A percentile compares a stretch with the other conserved stretches of the same genome.
These are phyloP conservation scores for Conringia planisiliqua DNA, from an alignment of 345 rosid genomes.

Conservation along the genomic window DNA sequence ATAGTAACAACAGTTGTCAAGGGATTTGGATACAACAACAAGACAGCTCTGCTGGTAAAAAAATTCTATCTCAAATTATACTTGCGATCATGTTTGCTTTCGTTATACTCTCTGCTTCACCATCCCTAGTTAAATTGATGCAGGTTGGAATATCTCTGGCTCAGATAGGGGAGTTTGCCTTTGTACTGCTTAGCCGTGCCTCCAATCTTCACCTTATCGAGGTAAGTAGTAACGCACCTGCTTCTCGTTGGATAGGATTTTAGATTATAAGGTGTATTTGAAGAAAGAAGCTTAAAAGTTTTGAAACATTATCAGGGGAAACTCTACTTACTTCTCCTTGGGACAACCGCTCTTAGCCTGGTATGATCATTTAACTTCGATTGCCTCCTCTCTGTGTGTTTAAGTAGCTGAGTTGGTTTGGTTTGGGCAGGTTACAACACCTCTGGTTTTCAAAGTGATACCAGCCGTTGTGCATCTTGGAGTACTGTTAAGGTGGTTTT, in stretches of 20 bases:
- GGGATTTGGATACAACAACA: slow-evolving; percentile 87
- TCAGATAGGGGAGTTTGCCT: slow-evolving; percentile 89
- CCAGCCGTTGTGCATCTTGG: slow-evolving; percentile 51
- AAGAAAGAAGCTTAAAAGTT: not conserved
- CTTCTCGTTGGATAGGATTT: not conserved
- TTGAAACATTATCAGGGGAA: slow-evolving; percentile 49
- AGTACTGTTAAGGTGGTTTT: slow-evolving; percentile 44
- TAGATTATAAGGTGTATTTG: not conserved
- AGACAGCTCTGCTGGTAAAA: slow-evolving; percentile 66
- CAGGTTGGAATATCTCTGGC: slow-evolving; percentile 60
- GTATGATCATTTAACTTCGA: slow-evolving; percentile 35
- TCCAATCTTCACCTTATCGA: slow-evolving; percentile 89
- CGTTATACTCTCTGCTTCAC: not conserved
- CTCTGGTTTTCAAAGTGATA: slow-evolving; percentile 48
- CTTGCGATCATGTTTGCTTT: not conserved
- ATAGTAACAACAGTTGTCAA: slow-evolving; percentile 66
- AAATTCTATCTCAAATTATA: slow-evolving; percentile 3
- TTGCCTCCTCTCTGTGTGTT: not conserved
- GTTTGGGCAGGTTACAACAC: slow-evolving; percentile 45
- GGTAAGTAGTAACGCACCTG: slow-evolving; percentile 44
- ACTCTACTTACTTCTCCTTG: slow-evolving; percentile 75
- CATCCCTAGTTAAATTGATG: not conserved
- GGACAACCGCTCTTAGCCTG: slow-evolving; percentile 87
- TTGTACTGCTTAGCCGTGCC: slow-evolving; percentile 88
- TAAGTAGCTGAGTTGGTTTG: slow-evolving; percentile 1